Evolutionary conservation across 495 filamentous ascomycete species (phyloP).

Genomic region (Penicillium alfredii): DNA sequence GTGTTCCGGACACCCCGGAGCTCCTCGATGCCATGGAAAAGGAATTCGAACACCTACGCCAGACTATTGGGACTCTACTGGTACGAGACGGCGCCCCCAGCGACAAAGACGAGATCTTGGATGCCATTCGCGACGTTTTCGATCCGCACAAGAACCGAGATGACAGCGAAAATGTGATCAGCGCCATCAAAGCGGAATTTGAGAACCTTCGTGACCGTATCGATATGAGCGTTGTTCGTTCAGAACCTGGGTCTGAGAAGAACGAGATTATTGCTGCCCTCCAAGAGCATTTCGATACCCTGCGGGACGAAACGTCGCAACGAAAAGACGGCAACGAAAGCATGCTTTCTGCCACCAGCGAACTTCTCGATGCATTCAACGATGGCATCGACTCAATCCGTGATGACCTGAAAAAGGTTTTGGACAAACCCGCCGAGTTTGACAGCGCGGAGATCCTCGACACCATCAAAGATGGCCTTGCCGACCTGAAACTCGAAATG

Average conservation of each 20-base stretch:
- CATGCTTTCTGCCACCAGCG: constrained; percentile 55
- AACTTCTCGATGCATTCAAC: constrained; percentile 75
- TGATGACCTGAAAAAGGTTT: constrained; percentile 66
- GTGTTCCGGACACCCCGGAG: constrained; percentile 46
- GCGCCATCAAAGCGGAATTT: constrained; percentile 63
- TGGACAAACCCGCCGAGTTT: constrained; percentile 71
- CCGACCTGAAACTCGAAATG: constrained; percentile 66
- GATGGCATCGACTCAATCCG: constrained; percentile 73
- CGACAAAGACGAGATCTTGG: constrained; percentile 57
- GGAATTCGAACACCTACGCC: constrained; percentile 63
- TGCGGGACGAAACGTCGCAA: constrained; percentile 60
- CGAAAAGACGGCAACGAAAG: constrained; percentile 51
- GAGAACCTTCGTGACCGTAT: constrained; percentile 63
- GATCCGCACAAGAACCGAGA: constrained; percentile 19
- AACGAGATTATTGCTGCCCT: constrained; percentile 63
- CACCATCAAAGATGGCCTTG: constrained; percentile 72
- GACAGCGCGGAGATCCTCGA: constrained; percentile 83
- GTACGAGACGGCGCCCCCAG: constrained; percentile 50
- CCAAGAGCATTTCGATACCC: constrained; percentile 60
- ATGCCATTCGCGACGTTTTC: constrained; percentile 51
- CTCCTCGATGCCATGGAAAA: constrained; percentile 66
- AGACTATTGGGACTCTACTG: constrained; percentile 62
- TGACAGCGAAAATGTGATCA: constrained; percentile 24
- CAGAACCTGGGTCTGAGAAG: constrained; percentile 21
- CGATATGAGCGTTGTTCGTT: constrained; percentile 34